Evolutionary conservation across 1,284 basidiomycete genomes (phyloP).

Genomic region (Boletus semigastroideus): DNA sequence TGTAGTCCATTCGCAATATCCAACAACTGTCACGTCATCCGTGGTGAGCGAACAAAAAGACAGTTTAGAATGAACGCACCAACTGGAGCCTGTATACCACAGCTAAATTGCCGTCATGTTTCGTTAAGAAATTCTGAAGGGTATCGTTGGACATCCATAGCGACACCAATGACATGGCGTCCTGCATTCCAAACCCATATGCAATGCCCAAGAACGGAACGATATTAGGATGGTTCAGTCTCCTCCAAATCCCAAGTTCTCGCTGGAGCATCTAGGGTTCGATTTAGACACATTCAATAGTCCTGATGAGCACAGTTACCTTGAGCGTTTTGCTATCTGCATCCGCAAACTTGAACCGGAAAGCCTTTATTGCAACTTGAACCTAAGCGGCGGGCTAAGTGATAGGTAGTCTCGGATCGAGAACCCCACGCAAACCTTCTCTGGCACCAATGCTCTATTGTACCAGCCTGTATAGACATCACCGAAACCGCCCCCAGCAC

Average conservation of each 20-base stretch:
- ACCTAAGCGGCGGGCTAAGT: constrained; percentile 3
- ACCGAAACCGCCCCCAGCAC: constrained; percentile 9
- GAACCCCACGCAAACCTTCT: constrained; percentile 2
- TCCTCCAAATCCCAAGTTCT: constrained; percentile 8
- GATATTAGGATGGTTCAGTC: constrained; percentile 8
- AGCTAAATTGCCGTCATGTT: background rate
- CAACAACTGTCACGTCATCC: background rate
- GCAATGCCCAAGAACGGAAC: constrained; percentile 14
- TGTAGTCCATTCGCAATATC: constrained; percentile 7
- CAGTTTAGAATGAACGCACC: background rate
- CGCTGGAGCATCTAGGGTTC: constrained; percentile 5
- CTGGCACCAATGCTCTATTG: background rate
- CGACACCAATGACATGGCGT: constrained; percentile 17
- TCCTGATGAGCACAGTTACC: constrained; percentile 1
- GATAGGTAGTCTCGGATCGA: too few species aligned
- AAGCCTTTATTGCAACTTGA: constrained; percentile 21
- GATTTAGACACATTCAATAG: background rate
- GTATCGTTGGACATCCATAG: constrained; percentile 20
- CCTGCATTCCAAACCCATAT: constrained; percentile 15
- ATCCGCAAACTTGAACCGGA: constrained; percentile 5
- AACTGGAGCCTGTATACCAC: constrained; percentile 3
- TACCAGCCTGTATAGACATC: constrained; percentile 15
- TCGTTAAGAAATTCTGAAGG: constrained; percentile 10
- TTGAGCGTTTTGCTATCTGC: background rate
- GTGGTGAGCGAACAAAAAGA: background rate